These are phyloP conservation scores for Venturia nashicola DNA, from an alignment of 2,329 filamentous ascomycete genomes.

Conservation along the genomic window DNA sequence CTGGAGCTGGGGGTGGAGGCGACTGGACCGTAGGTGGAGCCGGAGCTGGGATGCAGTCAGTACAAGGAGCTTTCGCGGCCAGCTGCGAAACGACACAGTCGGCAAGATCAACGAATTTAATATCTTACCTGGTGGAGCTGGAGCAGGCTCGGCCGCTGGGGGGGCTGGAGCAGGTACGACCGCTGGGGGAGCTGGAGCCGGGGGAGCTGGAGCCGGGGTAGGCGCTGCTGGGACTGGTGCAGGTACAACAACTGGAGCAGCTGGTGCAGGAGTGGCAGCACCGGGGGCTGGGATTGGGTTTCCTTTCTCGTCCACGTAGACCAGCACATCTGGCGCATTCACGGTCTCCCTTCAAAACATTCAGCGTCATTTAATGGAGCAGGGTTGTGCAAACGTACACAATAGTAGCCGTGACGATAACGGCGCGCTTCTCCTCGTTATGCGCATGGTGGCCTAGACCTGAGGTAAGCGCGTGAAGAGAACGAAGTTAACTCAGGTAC, in stretches of 20 bases:
- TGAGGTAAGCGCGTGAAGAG: background rate
- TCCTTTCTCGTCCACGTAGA: slow-evolving; percentile 49
- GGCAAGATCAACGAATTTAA: background rate
- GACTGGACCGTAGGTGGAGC: slow-evolving; percentile 12
- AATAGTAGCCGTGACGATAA: background rate
- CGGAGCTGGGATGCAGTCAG: background rate
- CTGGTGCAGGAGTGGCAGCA: background rate
- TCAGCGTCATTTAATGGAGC: background rate
- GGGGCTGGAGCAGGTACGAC: background rate
- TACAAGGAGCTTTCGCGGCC: background rate
- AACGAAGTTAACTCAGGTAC: background rate
- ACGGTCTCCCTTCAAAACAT: slow-evolving; percentile 20
- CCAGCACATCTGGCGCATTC: slow-evolving; percentile 36
- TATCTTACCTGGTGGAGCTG: slow-evolving; percentile 11
- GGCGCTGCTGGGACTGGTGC: slow-evolving; percentile 11
- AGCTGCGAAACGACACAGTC: background rate
- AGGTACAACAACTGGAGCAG: slow-evolving; percentile 8
- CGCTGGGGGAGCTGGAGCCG: background rate
- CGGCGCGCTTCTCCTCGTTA: background rate
- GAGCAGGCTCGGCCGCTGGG: background rate
- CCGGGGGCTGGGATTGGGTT: slow-evolving; percentile 28
- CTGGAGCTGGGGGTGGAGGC: slow-evolving; percentile 10
- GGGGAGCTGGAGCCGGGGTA: background rate
- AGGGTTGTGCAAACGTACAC: slow-evolving; percentile 22
- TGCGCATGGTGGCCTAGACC: slow-evolving; percentile 2